A percentile compares a stretch with the other conserved stretches of the same genome.
These are phyloP conservation scores for Fusarium robinianum DNA, from an alignment of 2,329 filamentous ascomycete genomes.

Conservation along the genomic window DNA sequence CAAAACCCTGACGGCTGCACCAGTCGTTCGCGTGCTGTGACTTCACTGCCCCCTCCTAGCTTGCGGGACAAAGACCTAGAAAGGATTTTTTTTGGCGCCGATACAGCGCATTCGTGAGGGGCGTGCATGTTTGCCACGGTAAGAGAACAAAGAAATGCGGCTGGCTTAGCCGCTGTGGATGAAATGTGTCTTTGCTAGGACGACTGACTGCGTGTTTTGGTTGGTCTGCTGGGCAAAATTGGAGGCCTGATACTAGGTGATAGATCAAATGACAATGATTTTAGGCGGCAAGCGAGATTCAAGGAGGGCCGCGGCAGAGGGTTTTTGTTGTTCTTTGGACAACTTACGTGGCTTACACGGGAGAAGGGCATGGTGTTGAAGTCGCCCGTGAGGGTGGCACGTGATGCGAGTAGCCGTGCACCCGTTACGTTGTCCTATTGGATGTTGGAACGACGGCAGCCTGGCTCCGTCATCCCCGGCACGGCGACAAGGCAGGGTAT, in stretches of 20 bases:
- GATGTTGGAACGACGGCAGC: constrained; percentile 7
- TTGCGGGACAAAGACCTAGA: constrained; percentile 18
- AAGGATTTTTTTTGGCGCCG: constrained; percentile 15
- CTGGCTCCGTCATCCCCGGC: constrained; percentile 8
- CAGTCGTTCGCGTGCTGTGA: constrained; percentile 15
- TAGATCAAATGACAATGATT: too few relatives aligned
- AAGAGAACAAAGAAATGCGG: constrained; percentile 36
- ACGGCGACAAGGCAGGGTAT: constrained; percentile 16
- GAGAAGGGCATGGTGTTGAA: too few relatives aligned
- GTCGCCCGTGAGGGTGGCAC: constrained; percentile 1
- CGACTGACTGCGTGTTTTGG: constrained; percentile 16
- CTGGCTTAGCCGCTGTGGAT: constrained; percentile 23
- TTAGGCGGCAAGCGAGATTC: too few relatives aligned
- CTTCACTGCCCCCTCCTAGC: constrained; percentile 17
- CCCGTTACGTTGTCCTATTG: constrained; percentile 20
- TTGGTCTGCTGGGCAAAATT: constrained; percentile 11
- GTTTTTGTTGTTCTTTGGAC: too few relatives aligned
- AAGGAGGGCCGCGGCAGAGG: too few relatives aligned
- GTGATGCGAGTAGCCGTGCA: constrained; percentile 7
- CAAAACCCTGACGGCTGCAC: constrained; percentile 16
- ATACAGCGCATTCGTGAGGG: constrained; percentile 17
- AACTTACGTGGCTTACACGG: too few relatives aligned
- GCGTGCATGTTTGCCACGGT: constrained; percentile 30
- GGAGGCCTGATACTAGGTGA: constrained; percentile 19
- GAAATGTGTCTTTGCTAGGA: constrained; percentile 14